Percentiles rank a stretch among this genome's conserved stretches.
Conservation (phyloP, 2,329 filamentous ascomycete species). For the Phoma herbarum region DNA sequence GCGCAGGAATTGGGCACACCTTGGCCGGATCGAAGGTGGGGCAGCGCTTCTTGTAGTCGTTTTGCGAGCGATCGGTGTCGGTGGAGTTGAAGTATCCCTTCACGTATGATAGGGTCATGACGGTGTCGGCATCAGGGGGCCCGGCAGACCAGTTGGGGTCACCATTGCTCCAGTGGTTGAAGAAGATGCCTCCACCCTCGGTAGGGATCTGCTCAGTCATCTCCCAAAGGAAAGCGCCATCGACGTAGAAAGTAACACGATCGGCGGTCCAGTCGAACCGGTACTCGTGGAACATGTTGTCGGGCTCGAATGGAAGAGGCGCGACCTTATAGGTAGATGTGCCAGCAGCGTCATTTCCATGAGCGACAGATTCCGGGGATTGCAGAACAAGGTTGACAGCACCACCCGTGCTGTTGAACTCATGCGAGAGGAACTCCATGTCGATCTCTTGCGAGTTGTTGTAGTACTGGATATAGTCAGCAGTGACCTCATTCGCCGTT, state of each 20-base stretch:
- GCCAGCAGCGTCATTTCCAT: constrained; percentile 69
- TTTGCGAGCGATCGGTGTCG: constrained; percentile 36
- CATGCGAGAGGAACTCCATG: constrained; percentile 76
- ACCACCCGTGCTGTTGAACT: constrained; percentile 67
- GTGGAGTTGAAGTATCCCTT: constrained; percentile 84
- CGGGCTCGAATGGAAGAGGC: constrained; percentile 72
- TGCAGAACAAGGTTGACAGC: constrained; percentile 80
- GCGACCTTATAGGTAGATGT: constrained; percentile 67
- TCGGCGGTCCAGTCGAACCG: constrained; percentile 76
- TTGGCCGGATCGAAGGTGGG: constrained; percentile 37
- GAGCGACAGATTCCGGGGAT: constrained; percentile 65
- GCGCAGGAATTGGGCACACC: constrained; percentile 48
- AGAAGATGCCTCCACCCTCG: constrained; percentile 69
- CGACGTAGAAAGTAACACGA: constrained; percentile 73
- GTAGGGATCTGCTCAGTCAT: constrained; percentile 68
- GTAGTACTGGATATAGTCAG: constrained; percentile 65
- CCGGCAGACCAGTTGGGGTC: constrained; percentile 75
- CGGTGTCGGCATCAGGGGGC: constrained; percentile 69
- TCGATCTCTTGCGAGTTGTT: constrained; percentile 84
- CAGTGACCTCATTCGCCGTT: background rate
- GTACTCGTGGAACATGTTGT: constrained; percentile 75
- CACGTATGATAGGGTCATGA: constrained; percentile 72
- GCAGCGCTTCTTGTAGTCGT: constrained; percentile 45
- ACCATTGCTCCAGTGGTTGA: constrained; percentile 83
- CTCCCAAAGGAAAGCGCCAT: constrained; percentile 65